Evolutionary conservation across 768 basidiomycete species (phyloP), one percentile per base, ranked within the genome.

Genomic region (Cyclocybe cylindracea): DNA sequence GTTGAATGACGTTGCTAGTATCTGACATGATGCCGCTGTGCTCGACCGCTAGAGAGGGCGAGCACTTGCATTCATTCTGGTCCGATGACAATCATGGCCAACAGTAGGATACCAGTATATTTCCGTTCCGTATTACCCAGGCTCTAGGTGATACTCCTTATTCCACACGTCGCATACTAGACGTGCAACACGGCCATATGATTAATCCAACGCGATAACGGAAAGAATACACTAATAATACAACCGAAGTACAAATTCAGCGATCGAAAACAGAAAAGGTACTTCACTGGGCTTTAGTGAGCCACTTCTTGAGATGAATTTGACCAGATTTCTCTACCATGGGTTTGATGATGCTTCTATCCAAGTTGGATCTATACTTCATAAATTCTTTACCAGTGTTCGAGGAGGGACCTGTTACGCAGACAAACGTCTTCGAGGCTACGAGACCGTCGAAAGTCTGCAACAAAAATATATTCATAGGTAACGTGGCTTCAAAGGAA

Each of bases 391-490:
- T 84, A 5, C 82, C 75, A 8, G 82, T 66, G 24, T 69, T 79
- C 3, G 75, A 54, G 0, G 84, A 77, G 11, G 80, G 65, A 1
- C 81, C 73, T 2, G 73, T 74, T 3, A 77, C 70, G 13, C 78
- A 67, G 14, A 78, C 65, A 56, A 96, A 87, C 43, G 91, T 73
- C 14, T 71, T 77, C 1, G 76, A 68, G 1, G 73, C 66, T 10
- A 85, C 66, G 36, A 98, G 76, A 11, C 76, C 70, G 61, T 95
- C 89, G 61, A 91, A 97, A 8, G 86, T 86, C 94, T 97, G 44
- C 18, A 51, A 31, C 34, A 39, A 31, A 50, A n/a, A 10, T 40
- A 39, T 29, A 46, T 31, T 34, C 7, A 32, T 13, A 29, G 39
- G 29, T 13, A 38, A 13, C 13, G 29, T 32, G 36, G 24, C 31